Base-by-base conservation (phyloP, 805 yeast genomes). In the Dipodascopsis tothii region DNA sequence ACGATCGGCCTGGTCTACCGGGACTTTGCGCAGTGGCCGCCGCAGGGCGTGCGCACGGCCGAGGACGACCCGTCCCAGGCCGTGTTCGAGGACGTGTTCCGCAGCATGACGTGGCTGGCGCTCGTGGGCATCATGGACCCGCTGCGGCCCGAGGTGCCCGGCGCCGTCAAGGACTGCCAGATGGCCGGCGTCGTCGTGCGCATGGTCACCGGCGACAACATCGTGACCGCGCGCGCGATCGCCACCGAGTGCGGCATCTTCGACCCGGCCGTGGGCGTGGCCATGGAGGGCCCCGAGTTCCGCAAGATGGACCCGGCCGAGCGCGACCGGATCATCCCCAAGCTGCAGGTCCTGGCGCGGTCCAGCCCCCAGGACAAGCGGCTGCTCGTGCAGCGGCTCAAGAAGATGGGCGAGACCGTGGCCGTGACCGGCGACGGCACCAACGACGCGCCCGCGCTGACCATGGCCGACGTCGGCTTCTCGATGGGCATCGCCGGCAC, bases 381-480 rank as follows among this genome's bases (percentile, higher is more conserved):
- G 46, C 68, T 84, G 22, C 71, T 92, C 36, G 98, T 94, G 28
- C 84, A 81, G 50, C 79, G 87, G 9, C 70, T 92, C 56, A 80
- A 81, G 57, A 69, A 72, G 30, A 71, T 78, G 59, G 94, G 94
- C 20, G 96, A 92, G 59, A 94, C 90, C 28, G 98, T 92, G 39
- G 98, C 98, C 1, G 97, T 90, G 28, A 92, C 99, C 32, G 99
- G 98, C 60, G 99, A 92, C 63, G 99, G 99, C 65, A 90, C 97
- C 5, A 92, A 92, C 63, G 99, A 92, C 72, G 98, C 97, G 0
- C 96, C 96, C 14, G 97, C 98, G 2, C 73, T 92, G 59, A 86
- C 90, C 60, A 71, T 88, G 46, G 99, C 98, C 0, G 97, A 92
- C 66, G 95, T 92, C 46, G 99, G 99, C 1, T 90, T 92, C 60